These are phyloP conservation scores for Wickerhamiella sorbophila DNA, from an alignment of 805 yeast genomes.

Conservation along the genomic window DNA sequence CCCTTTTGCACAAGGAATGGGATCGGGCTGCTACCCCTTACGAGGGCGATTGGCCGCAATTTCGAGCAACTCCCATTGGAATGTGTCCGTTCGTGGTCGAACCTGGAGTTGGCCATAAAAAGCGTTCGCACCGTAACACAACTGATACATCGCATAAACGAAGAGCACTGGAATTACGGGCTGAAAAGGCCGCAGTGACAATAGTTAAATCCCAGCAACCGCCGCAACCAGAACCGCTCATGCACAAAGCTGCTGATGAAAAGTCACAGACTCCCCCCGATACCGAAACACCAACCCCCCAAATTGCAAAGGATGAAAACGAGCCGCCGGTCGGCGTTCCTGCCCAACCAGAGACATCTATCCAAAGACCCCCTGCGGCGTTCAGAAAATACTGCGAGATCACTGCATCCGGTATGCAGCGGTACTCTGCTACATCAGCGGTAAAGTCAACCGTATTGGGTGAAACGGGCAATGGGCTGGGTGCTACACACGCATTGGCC, in stretches of 20 bases:
- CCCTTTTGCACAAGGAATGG: slow-evolving; percentile 79
- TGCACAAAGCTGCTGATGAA: background rate
- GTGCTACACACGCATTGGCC: slow-evolving; percentile 21
- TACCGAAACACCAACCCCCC: slow-evolving; percentile 3
- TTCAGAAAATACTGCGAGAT: slow-evolving; percentile 33
- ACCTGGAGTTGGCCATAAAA: slow-evolving; percentile 2
- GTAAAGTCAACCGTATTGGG: slow-evolving; percentile 20
- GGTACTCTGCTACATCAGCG: slow-evolving; percentile 26
- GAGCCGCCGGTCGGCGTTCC: slow-evolving; percentile 3
- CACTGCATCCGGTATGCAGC: slow-evolving; percentile 47
- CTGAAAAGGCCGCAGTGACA: background rate
- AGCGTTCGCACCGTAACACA: background rate
- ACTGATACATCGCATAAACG: background rate
- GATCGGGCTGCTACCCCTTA: slow-evolving; percentile 25
- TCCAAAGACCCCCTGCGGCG: slow-evolving; percentile 9
- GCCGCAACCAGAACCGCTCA: background rate
- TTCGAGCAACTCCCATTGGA: slow-evolving; percentile 53
- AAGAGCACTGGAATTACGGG: background rate
- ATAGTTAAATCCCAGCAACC: background rate
- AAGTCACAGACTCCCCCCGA: background rate
- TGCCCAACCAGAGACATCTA: slow-evolving; percentile 7
- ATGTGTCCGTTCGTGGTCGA: slow-evolving; percentile 61
- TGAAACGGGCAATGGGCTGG: slow-evolving; percentile 21
- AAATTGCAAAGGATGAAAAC: slow-evolving; percentile 5
- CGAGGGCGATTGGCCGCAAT: slow-evolving; percentile 40